Conservation (phyloP, 441 rosid species). For the Syzygium malaccense region DNA sequence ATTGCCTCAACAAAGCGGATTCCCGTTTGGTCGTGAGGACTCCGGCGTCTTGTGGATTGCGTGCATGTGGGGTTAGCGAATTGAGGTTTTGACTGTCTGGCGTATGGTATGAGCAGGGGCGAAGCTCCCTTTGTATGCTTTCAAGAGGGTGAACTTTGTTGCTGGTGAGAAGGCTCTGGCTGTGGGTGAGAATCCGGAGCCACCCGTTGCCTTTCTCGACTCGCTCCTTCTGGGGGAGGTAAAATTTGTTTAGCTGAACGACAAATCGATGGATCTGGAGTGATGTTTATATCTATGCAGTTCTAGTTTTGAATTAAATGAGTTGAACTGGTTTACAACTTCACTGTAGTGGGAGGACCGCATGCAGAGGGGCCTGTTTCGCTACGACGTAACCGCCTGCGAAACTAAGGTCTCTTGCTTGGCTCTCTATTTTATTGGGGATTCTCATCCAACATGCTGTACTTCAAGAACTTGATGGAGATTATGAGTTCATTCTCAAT, state of each 20-base stretch:
- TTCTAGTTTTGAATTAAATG: background rate
- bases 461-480: background rate
- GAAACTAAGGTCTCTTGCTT: conserved; percentile 65
- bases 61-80: background rate
- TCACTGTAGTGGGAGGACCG: conserved; percentile 87
- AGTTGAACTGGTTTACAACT: conserved; percentile 3
- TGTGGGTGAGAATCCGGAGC: conserved; percentile 24
- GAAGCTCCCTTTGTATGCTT: conserved; percentile 69
- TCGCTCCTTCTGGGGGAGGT: conserved; percentile 83
- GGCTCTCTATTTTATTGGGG: background rate
- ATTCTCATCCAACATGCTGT: background rate
- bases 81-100: background rate
- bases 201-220: conserved; percentile 62
- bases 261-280: background rate
- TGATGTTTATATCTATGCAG: background rate
- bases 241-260: background rate
- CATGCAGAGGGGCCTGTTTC: conserved; percentile 81
- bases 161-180: conserved; percentile 13
- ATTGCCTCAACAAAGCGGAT: conserved; percentile 39
- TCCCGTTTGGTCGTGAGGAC: background rate
- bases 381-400: conserved; percentile 92
- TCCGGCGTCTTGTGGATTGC: background rate
- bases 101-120: conserved; percentile 35
- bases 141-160: conserved; percentile 36
- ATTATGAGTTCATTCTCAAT: background rate